These are phyloP conservation scores for Henckelia pumila DNA, from an alignment of 257 asterid genomes.

Conservation along the genomic window DNA sequence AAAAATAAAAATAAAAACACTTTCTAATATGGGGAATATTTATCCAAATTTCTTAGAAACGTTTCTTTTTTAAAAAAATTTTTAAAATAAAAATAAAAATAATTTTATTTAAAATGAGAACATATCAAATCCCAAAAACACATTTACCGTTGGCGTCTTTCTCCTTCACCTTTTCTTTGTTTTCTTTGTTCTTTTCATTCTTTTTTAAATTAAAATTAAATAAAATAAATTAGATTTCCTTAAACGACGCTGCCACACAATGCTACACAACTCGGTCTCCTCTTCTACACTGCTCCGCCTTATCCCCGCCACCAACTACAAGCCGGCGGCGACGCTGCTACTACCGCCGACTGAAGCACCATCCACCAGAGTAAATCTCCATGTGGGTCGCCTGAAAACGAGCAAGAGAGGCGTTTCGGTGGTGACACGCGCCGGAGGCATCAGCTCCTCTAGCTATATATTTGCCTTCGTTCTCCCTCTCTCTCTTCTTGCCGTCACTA, in stretches of 20 bases:
- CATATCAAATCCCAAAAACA: no score
- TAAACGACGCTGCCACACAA: not conserved
- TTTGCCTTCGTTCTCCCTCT: conserved; percentile 49
- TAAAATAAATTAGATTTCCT: no score
- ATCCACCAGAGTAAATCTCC: not conserved
- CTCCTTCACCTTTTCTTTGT: no score
- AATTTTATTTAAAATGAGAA: no score
- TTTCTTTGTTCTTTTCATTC: no score
- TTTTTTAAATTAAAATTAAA: no score
- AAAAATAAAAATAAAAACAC: no score
- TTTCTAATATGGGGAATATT: no score
- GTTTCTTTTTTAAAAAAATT: no score
- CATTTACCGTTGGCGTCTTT: no score
- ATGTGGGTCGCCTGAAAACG: not conserved
- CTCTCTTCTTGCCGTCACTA: conserved; percentile 49
- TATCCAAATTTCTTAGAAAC: no score
- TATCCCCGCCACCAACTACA: conserved; percentile 11
- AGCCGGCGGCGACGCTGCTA: not conserved
- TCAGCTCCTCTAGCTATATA: conserved; percentile 36
- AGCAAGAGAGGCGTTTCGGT: conserved; percentile 28
- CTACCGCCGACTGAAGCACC: not conserved
- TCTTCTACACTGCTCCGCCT: conserved; percentile 13
- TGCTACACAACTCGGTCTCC: conserved; percentile 1
- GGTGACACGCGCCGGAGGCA: conserved; percentile 43
- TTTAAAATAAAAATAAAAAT: no score